Evolutionary conservation across 1,284 basidiomycete species (phyloP).

Genomic region (Xerocomus cyaneibrunnescens): DNA sequence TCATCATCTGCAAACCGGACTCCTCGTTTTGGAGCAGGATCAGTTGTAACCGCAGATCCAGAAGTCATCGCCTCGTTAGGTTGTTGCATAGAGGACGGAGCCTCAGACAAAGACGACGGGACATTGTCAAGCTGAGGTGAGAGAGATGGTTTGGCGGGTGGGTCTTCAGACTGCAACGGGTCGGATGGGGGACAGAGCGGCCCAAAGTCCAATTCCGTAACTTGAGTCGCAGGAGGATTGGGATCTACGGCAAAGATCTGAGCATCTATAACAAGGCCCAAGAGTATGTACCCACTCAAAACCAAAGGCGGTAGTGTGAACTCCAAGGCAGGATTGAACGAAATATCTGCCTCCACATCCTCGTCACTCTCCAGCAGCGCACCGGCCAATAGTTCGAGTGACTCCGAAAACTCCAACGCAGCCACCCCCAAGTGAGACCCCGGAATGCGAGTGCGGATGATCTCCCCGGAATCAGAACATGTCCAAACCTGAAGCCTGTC

Average conservation of each 20-base stretch:
- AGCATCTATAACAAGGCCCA: conserved; percentile 6
- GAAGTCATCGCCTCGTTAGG: conserved; percentile 5
- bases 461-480: conserved; percentile 38
- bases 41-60: conserved; percentile 15
- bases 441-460: conserved; percentile 43
- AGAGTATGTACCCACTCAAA: conserved; percentile 16
- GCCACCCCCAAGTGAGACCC: conserved; percentile 61
- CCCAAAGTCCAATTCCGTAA: conserved; percentile 3
- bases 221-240: conserved; percentile 16
- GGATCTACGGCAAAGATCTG: conserved; percentile 23
- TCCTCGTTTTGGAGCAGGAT: conserved; percentile 48
- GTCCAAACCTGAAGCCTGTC: conserved; percentile 60
- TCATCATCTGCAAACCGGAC: conserved; percentile 69
- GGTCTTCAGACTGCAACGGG: conserved; percentile 4
- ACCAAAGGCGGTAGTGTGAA: conserved; percentile 17
- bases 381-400: conserved; percentile 59
- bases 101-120: background rate
- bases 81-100: conserved; percentile 4
- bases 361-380: conserved; percentile 23
- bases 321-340: conserved; percentile 19
- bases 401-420: conserved; percentile 67
- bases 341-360: conserved; percentile 5
- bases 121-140: background rate
- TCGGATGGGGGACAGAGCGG: conserved; percentile 1
- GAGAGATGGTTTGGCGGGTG: background rate